Conservation (phyloP, 805 yeast species). For the Clavispora vitiphila region DNA sequence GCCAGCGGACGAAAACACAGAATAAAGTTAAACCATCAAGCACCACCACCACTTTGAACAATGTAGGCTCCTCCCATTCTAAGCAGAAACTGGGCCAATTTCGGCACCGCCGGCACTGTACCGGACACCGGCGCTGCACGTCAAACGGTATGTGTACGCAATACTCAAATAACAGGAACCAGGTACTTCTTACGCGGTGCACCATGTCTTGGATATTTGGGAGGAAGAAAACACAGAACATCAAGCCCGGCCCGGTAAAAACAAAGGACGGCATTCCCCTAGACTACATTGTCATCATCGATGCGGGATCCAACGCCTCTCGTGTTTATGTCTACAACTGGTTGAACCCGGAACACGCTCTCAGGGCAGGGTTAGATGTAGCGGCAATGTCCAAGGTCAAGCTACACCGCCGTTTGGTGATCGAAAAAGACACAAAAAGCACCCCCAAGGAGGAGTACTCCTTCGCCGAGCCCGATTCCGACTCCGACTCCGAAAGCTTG, state of each 20-base stretch:
- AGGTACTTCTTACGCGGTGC: background rate
- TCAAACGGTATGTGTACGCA: background rate
- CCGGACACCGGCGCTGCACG: too few relatives aligned
- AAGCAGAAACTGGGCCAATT: too few relatives aligned
- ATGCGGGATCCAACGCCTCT: slow-evolving; percentile 64
- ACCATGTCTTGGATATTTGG: background rate
- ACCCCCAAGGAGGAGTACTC: background rate
- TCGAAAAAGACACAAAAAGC: slow-evolving; percentile 6
- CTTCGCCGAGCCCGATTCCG: slow-evolving; percentile 5
- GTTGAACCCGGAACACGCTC: slow-evolving; percentile 35
- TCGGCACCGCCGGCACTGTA: too few relatives aligned
- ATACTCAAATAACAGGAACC: background rate
- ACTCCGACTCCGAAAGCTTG: slow-evolving; percentile 6
- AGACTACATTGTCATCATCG: slow-evolving; percentile 57
- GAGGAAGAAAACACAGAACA: slow-evolving; percentile 5
- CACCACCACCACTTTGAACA: too few relatives aligned
- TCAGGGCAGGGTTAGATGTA: slow-evolving; percentile 18
- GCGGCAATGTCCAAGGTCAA: slow-evolving; percentile 2
- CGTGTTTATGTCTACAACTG: slow-evolving; percentile 58
- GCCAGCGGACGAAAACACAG: too few relatives aligned
- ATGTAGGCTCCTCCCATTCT: too few relatives aligned
- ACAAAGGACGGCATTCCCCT: slow-evolving; percentile 45
- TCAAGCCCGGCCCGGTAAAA: slow-evolving; percentile 28
- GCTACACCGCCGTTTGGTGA: slow-evolving; percentile 5
- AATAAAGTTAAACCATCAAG: too few relatives aligned